Evolutionary conservation across 345 rosid species (phyloP), one percentile per base, ranked within the genome.

Genomic region (Lenwebbia sp.): DNA sequence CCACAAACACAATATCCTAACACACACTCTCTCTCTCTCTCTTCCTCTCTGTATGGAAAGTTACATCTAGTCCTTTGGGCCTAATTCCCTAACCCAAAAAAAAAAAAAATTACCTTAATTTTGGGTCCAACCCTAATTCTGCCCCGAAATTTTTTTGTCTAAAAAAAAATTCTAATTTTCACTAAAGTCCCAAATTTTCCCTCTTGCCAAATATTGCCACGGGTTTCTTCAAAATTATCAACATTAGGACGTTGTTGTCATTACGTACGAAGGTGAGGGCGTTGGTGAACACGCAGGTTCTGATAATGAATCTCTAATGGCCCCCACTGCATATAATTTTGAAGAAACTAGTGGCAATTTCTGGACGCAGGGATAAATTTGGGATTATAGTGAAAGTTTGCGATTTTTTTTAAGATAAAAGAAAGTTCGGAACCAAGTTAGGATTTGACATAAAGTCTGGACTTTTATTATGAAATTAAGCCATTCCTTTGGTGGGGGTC

Each of bases 311-410:
- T 3, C 9, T 23, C n/a, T 25, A 56, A 23, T 25, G 5, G 60
- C 26, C 5, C n/a, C 2, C 12, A 3, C 10, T 25, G 0, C 5
- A 4, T 0, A 56, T 25, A 1, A 9, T 56, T 56, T 56, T 4
- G 13, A 56, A 56, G 28, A 23, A 55, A 56, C 13, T 10, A 10
- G 60, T 25, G 4, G 13, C 5, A 13, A 25, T 23, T 56, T 56
- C 14, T 56, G 28, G 13, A 56, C 0, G 13, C 2, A 5, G 2
- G 2, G 13, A 4, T 2, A 10, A 6, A 4, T 9, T 56, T 4
- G 13, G 5, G n/a, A 10, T 4, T 9, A 56, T 3, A 4, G 60
- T 25, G 5, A 56, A 56, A 56, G n/a, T 4, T 56, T 9, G 13
- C 25, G 12, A 55, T 3, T 55, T 23, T 21, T 55, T 55, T 23